Evolutionary conservation across 495 filamentous ascomycete genomes (phyloP), one percentile per base, ranked within the genome.

Genomic region (Xylaria grammica): DNA sequence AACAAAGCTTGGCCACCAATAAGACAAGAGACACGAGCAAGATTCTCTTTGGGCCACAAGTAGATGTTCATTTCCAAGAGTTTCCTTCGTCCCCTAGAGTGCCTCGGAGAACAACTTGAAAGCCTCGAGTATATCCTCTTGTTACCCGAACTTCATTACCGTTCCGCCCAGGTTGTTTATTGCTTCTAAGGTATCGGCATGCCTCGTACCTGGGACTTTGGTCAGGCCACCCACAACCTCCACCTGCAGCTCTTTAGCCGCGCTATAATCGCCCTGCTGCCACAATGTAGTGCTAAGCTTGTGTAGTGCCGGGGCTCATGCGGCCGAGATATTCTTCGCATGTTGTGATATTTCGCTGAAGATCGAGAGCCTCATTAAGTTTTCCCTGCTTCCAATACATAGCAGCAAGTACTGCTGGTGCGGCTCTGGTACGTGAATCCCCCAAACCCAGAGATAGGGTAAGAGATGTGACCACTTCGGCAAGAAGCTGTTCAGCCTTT

Each of bases 301-400:
- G 9, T 52, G 49, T 3, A 34, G 4, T n/a, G 49, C 49, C 26
- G 1, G 49, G 49, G 26, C 32, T 2, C 26, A n/a, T n/a, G 9
- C 27, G 26, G 2, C 49, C 49, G 26, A 52, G 9, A 52, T 52
- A 13, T 11, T 20, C 7, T n/a, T 52, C 27, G 17, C 49, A 52
- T 10, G 49, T 52, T 17, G 27, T 11, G 13, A 52, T 52, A 10
- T 20, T 34, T 34, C 17, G 1, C 29, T 52, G 27, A 9, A 52
- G 49, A 32, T 20, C 11, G 4, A 52, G 27, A 9, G 27, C 49
- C 9, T 52, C 49, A 2, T 52, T 11, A 0, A 52, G 11, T 8
- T 52, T 52, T 4, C 49, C 49, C 49, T n/a, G 49, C 49, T 32
- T 27, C 49, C 49, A 34, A 52, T 52, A 52, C 3, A 52, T 9